Base-by-base conservation (phyloP, 2,329 filamentous ascomycete genomes). In the Fusarium albidum region DNA sequence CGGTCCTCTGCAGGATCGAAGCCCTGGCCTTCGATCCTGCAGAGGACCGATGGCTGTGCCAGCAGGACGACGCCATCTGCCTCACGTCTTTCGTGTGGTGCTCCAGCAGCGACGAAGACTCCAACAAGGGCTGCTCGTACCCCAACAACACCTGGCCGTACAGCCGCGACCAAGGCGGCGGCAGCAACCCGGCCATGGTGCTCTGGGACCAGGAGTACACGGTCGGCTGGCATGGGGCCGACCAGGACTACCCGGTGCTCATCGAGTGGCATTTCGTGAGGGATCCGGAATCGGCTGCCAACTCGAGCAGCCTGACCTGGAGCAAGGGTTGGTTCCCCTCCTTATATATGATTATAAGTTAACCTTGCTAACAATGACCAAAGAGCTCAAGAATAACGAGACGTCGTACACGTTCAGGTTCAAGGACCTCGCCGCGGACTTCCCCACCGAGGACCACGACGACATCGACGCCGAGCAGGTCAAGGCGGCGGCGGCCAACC, bases 1-100 rank as follows among this genome's bases (percentile, higher is more conserved):
- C n/a, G n/a, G n/a, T n/a, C n/a, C n/a, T n/a, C n/a, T n/a, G n/a
- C n/a, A n/a, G n/a, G n/a, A n/a, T n/a, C n/a, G n/a, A n/a, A 12
- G 43, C 26, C 17, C 40, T 31, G 18, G 54, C 57, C 3, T 53
- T 42, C 18, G 51, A 59, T 7, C 48, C 51, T 10, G 40, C 27
- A 27, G 43, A 55, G 18, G 49, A 61, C 10, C 43, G 47, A 34
- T 64, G 54, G 59, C 45, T 51, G 12, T 64, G 59, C 44, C 21
- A 52, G 21, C 47, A 63, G 21, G 34, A 48, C 33, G 25, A 52
- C 34, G 42, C 42, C 21, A 51, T 63, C 14, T 63, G 54, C n/a
- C 6, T 64, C 38, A 59, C 57, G 29, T 61, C 61, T 5, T 61
- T 63, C 34, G 44, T 48, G n/a, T 63, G 57, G 59, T 63, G 54